Percentiles rank a stretch among this genome's conserved stretches.
Evolutionary conservation across 352 stramenopile species (phyloP).

Genomic region (Phytophthora boehmeriae): DNA sequence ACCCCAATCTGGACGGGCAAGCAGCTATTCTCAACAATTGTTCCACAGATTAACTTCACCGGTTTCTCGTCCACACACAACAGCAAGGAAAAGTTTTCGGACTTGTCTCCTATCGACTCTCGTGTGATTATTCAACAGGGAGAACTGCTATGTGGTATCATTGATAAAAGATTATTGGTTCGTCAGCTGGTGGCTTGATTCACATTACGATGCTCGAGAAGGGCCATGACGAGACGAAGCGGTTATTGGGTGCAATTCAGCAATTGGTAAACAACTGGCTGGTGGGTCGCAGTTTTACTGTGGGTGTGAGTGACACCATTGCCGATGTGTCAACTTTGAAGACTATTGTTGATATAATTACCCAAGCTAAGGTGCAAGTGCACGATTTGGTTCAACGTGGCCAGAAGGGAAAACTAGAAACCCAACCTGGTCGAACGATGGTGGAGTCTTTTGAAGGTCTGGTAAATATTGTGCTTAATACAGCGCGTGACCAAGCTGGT

Average conservation of each 20-base stretch:
- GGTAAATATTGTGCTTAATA: slow-evolving; percentile 97
- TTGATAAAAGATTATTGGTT: slow-evolving; percentile 99
- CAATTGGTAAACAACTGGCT: slow-evolving; percentile 99
- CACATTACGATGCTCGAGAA: slow-evolving; percentile 97
- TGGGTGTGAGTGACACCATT: slow-evolving; percentile 99
- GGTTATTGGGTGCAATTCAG: slow-evolving; percentile 94
- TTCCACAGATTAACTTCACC: slow-evolving; percentile 97
- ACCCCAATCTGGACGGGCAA: slow-evolving; percentile 97
- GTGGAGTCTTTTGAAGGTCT: slow-evolving; percentile 99
- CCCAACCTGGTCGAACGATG: slow-evolving; percentile 98
- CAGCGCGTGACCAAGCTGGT: slow-evolving; percentile 83
- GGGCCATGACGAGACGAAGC: slow-evolving; percentile 88
- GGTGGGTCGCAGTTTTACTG: slow-evolving; percentile 97
- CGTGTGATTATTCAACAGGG: slow-evolving; percentile 98
- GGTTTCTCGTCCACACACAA: slow-evolving; percentile 96
- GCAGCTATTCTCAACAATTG: slow-evolving; percentile 97
- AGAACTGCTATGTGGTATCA: slow-evolving; percentile 96
- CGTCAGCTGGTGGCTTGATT: slow-evolving; percentile 95
- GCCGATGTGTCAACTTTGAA: slow-evolving; percentile 97
- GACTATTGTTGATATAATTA: slow-evolving; percentile 99
- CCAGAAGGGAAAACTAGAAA: slow-evolving; percentile 97
- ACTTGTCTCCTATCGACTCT: slow-evolving; percentile 96
- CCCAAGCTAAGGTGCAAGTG: slow-evolving; percentile 96
- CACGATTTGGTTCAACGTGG: slow-evolving; percentile 96
- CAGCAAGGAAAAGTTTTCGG: slow-evolving; percentile 87